Conservation (phyloP, 306 rosid genomes). For the Prunus salicina region DNA sequence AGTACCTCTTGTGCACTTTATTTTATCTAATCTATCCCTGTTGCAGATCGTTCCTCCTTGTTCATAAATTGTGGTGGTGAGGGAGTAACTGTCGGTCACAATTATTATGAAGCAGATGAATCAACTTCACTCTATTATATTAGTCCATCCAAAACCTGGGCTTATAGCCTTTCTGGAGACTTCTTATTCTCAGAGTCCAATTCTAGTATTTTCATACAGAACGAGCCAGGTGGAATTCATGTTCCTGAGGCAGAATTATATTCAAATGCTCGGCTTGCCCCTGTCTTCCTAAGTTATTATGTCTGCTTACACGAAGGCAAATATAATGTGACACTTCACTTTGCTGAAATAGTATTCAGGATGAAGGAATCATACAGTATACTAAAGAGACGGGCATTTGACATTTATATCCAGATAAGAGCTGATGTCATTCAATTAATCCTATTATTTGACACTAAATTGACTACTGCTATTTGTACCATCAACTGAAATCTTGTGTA, state of each 20-base stretch:
- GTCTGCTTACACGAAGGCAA: conserved; percentile 26
- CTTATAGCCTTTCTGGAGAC: conserved; percentile 20
- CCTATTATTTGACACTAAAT: no score
- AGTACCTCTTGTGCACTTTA: no score
- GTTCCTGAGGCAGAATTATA: background rate
- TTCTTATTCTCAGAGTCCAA: background rate
- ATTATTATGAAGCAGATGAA: conserved; percentile 9
- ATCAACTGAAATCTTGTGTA: no score
- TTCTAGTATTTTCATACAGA: background rate
- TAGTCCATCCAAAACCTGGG: conserved; percentile 13
- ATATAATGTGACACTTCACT: conserved; percentile 26
- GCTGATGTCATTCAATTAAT: background rate
- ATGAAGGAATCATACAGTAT: background rate
- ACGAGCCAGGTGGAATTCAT: no score
- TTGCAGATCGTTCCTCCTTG: conserved; percentile 27
- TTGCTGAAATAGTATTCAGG: conserved; percentile 10
- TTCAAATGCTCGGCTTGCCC: conserved; percentile 21
- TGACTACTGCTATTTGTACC: background rate
- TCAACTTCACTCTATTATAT: background rate
- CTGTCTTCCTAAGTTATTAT: conserved; percentile 26
- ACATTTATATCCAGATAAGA: conserved; percentile 12
- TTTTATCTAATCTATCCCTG: no score
- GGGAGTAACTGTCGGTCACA: background rate
- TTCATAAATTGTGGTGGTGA: conserved; percentile 34
- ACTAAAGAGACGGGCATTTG: background rate